phyloP scores from a whole-genome alignment of 2,329 filamentous ascomycete species.

The Coccinonectria pachysandricola region DNA sequence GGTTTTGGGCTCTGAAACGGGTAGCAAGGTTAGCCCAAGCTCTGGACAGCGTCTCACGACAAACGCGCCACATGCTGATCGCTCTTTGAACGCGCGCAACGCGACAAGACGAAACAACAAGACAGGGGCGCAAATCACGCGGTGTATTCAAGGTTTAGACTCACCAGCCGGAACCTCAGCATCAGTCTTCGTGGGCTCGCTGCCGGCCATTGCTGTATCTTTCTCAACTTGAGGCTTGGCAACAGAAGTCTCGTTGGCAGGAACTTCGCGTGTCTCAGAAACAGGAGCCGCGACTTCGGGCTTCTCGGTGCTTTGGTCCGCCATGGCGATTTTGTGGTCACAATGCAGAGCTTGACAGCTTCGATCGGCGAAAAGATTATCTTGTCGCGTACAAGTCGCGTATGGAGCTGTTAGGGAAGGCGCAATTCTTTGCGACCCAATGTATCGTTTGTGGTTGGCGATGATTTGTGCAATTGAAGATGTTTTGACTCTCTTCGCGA shows the following conservation, averaged over 20 bases:
- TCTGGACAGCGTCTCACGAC: constrained; percentile 4
- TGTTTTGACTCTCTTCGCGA: constrained; percentile 22
- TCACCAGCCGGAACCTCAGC: constrained; percentile 7
- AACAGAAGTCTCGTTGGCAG: constrained; percentile 14
- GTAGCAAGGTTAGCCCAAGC: constrained; percentile 18
- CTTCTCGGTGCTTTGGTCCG: constrained; percentile 28
- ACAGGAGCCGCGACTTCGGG: constrained; percentile 24
- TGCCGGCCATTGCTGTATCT: constrained; percentile 13
- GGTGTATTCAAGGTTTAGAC: not conserved
- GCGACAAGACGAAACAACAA: no score
- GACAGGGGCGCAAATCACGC: constrained; percentile 1
- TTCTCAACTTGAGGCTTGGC: constrained; percentile 15
- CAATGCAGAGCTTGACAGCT: no score
- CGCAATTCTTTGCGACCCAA: constrained; percentile 19
- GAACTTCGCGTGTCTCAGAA: constrained; percentile 21
- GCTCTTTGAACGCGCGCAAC: no score
- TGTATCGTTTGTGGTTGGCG: constrained; percentile 17
- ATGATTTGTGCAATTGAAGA: constrained; percentile 24
- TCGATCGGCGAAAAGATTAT: constrained; percentile 12
- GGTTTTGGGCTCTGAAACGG: constrained; percentile 18
- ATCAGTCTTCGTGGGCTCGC: constrained; percentile 12
- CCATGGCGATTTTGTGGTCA: no score
- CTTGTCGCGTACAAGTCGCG: constrained; percentile 21
- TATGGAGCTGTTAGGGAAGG: constrained; percentile 19
- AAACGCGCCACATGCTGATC: constrained; percentile 2